Conservation (phyloP, 139 green algal genomes). For the Closterium sp. region DNA sequence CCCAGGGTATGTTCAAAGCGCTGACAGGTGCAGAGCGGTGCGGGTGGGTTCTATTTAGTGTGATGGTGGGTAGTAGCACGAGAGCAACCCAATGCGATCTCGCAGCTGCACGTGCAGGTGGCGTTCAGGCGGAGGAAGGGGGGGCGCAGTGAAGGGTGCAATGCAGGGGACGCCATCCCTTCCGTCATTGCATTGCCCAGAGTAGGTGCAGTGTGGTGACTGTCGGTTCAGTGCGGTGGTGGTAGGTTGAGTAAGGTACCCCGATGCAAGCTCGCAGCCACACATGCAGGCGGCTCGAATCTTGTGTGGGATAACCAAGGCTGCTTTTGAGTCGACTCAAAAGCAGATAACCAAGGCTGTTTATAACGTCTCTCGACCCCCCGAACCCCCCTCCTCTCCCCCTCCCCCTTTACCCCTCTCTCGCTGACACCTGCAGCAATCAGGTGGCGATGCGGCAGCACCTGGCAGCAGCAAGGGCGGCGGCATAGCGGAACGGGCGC, state of each 20-base stretch:
- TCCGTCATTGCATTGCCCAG: neutral
- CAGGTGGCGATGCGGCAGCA: neutral
- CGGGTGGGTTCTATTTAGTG: no score
- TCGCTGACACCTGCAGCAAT: neutral
- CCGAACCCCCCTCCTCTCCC: neutral
- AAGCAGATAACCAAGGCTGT: no score
- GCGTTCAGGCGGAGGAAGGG: neutral
- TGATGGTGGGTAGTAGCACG: no score
- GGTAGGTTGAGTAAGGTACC: neutral
- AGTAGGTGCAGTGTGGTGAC: neutral
- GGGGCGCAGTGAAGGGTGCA: neutral
- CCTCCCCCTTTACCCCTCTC: neutral
- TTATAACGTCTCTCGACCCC: no score
- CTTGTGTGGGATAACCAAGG: no score
- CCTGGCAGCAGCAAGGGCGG: neutral
- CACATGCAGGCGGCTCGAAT: conserved; percentile 90
- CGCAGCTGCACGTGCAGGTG: conserved; percentile 93
- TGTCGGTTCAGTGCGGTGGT: neutral
- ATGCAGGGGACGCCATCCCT: neutral
- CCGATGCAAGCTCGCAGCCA: conserved; percentile 63
- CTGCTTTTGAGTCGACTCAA: neutral
- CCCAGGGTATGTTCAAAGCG: no score
- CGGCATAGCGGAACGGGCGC: conserved; percentile 71
- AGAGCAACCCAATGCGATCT: conserved; percentile 92
- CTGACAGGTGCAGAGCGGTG: no score